Conservation (phyloP, 192 early-diverging fungal genomes). For the Backusella macrospora region DNA sequence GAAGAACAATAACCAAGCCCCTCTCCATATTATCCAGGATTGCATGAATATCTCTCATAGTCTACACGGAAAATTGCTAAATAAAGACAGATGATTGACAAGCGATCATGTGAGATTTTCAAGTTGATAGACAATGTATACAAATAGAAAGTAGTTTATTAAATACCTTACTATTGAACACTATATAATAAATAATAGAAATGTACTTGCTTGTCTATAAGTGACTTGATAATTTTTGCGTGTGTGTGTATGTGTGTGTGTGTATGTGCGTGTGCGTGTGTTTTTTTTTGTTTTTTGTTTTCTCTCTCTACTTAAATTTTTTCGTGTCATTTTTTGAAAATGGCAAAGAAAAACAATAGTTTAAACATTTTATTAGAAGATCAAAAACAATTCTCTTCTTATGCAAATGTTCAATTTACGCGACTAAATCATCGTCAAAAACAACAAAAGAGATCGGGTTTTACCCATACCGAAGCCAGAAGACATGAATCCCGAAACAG, state of each 20-base stretch:
- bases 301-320: background rate
- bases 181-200: background rate
- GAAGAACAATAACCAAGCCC: background rate
- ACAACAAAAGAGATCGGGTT: constrained; percentile 2
- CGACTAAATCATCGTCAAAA: constrained; percentile 6
- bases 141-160: background rate
- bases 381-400: background rate
- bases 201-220: background rate
- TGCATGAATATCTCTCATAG: background rate
- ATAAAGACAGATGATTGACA: constrained; percentile 5
- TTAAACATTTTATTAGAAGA: background rate
- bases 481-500: constrained; percentile 28
- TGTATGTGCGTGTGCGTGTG: too few relatives aligned
- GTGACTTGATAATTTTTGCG: constrained; percentile 7
- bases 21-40: background rate
- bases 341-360: background rate
- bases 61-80: background rate
- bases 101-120: constrained; percentile 7
- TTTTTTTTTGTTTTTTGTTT: background rate
- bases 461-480: background rate
- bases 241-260: too few relatives aligned
- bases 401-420: constrained; percentile 5
- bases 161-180: background rate
- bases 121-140: background rate
- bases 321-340: background rate